Conservation (phyloP, 1,139 yeast genomes). For the Taiozyma sp. region DNA sequence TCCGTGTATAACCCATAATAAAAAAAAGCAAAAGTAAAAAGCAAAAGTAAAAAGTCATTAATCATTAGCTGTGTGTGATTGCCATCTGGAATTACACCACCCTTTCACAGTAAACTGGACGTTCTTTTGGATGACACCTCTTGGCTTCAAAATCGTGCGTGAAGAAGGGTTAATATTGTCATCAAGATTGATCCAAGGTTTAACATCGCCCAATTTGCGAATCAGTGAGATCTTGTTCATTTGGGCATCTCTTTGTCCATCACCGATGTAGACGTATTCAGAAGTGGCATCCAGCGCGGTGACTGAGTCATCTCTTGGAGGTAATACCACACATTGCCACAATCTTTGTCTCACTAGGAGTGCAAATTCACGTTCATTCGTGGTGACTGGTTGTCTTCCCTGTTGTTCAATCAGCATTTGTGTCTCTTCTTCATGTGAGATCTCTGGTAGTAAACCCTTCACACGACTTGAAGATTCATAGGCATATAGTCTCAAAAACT, state of each 20-base stretch:
- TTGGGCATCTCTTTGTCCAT: constrained; percentile 7
- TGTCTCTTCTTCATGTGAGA: constrained; percentile 25
- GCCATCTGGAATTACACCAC: constrained; percentile 46
- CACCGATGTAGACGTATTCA: constrained; percentile 25
- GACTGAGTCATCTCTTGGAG: constrained; percentile 35
- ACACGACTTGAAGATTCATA: constrained; percentile 38
- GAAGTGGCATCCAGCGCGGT: constrained; percentile 21
- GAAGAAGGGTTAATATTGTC: constrained; percentile 12
- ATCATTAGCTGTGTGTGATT: constrained; percentile 9
- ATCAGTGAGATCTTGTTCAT: constrained; percentile 11
- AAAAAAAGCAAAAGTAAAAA: neutral
- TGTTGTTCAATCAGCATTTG: constrained; percentile 6
- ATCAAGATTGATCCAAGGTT: constrained; percentile 34
- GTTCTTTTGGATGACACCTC: constrained; percentile 18
- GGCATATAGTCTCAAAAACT: constrained; percentile 40
- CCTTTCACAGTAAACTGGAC: constrained; percentile 47
- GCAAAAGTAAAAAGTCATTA: neutral
- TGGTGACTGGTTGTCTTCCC: constrained; percentile 5
- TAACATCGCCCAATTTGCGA: constrained; percentile 27
- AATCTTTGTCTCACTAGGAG: constrained; percentile 38
- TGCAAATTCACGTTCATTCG: constrained; percentile 28
- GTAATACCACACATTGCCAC: constrained; percentile 42
- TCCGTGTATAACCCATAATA: neutral
- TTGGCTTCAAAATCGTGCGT: constrained; percentile 13
- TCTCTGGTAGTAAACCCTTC: constrained; percentile 31